Evolutionary conservation across 495 filamentous ascomycete species (phyloP), one percentile per base, ranked within the genome.

Genomic region (Talaromyces adpressus): DNA sequence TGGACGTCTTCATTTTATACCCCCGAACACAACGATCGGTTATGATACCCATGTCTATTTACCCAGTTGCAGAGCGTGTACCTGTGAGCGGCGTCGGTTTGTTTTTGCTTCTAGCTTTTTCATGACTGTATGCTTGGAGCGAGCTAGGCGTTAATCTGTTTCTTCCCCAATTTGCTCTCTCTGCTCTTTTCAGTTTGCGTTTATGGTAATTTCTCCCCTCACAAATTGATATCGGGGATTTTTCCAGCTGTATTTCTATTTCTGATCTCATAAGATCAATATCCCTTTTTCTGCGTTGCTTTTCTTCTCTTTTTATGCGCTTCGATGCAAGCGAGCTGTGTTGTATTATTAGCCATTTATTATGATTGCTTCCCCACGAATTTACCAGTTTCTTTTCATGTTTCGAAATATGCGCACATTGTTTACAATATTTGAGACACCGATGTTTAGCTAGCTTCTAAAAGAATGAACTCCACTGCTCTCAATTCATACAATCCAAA

Each of bases 21-120:
- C 45, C 59, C 36, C n/a, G n/a, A 16, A 41, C 36, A 41, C 59
- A 25, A 32, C 36, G 25, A 30, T 47, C 23, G 18, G 11, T 45
- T 49, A 51, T 61, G 59, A 61, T 61, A 61, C 59, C 59, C 59
- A 47, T 61, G 45, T 49, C 45, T 20, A 18, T 49, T 45, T 20
- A 18, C 45, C 41, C 45, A 18, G 45, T 49, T 49, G 45, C 45
- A 49, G 45, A 49, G 45, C 45, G 45, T 49, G 45, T 49, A 47
- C 41, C 41, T 49, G 56, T 58, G 56, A 29, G 51, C 51, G 51
- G 51, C 22, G 51, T 54, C 51, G 18, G n/a, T 23, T 52, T 18
- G 11, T 54, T 29, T 29, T 3, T 54, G 66, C 47, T 59, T 14
- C 68, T 59, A 51, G 54, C 6, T 39, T 57, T 41, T 23, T 4